phyloP scores from a whole-genome alignment of 495 filamentous ascomycete genomes.

The Cercophora scortea region DNA sequence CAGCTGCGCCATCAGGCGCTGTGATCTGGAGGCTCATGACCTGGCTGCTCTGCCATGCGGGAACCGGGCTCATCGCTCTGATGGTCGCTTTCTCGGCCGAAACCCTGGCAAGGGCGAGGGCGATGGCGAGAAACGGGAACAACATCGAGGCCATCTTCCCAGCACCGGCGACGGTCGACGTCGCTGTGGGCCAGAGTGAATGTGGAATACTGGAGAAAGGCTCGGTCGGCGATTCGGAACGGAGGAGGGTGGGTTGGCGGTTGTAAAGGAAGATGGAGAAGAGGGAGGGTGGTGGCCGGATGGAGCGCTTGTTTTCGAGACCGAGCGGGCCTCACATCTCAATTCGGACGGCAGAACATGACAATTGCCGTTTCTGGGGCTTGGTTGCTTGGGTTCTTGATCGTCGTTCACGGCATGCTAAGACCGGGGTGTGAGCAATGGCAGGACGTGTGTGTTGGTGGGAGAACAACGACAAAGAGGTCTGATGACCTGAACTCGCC shows the following conservation, averaged over 20 bases:
- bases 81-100: slow-evolving; percentile 21
- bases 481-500: not conserved
- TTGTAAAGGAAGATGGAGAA: slow-evolving; percentile 10
- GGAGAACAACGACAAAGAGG: not conserved
- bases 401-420: slow-evolving; percentile 23
- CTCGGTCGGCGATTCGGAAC: slow-evolving; percentile 9
- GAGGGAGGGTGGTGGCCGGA: slow-evolving; percentile 4
- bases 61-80: slow-evolving; percentile 15
- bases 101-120: slow-evolving; percentile 14
- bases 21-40: slow-evolving; percentile 29
- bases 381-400: slow-evolving; percentile 20
- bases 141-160: slow-evolving; percentile 25
- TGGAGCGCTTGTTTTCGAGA: slow-evolving; percentile 11
- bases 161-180: slow-evolving; percentile 32
- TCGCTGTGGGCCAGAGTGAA: slow-evolving; percentile 24
- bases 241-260: slow-evolving; percentile 5
- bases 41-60: slow-evolving; percentile 20
- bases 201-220: slow-evolving; percentile 17
- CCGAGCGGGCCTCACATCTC: slow-evolving; percentile 16
- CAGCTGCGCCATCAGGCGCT: slow-evolving; percentile 17
- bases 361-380: slow-evolving; percentile 4
- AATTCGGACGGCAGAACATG: slow-evolving; percentile 14
- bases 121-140: slow-evolving; percentile 14
- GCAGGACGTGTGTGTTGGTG: slow-evolving; percentile 1
- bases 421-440: slow-evolving; percentile 14